Percentiles rank a stretch among this genome's conserved stretches.
These are phyloP conservation scores for Sclerotinia spermophila DNA, from an alignment of 2,329 filamentous ascomycete species.

Conservation along the genomic window DNA sequence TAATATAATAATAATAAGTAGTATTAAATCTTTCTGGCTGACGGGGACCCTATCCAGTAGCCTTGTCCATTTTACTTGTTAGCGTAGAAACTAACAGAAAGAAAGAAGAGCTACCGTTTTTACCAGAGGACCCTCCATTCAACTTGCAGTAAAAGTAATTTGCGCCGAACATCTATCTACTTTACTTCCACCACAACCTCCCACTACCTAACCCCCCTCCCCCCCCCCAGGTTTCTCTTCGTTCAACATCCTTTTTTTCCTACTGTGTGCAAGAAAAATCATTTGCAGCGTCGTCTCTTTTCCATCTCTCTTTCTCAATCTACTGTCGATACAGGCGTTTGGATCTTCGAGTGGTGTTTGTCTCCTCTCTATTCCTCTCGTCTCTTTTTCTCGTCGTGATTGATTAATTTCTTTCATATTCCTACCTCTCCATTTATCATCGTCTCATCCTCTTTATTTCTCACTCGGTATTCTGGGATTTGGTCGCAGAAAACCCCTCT, in stretches of 20 bases:
- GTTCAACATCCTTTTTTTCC: slow-evolving; percentile 11
- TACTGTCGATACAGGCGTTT: slow-evolving; percentile 21
- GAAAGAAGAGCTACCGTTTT: slow-evolving; percentile 1
- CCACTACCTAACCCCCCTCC: too few species aligned
- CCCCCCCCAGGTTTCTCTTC: slow-evolving; percentile 12
- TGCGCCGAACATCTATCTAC: slow-evolving; percentile 10
- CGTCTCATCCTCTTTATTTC: slow-evolving; percentile 32
- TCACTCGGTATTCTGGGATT: slow-evolving; percentile 26
- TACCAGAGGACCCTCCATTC: slow-evolving; percentile 8
- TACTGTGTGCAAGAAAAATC: slow-evolving; percentile 6
- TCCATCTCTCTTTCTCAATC: slow-evolving; percentile 14
- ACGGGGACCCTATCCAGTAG: slow-evolving; percentile 1
- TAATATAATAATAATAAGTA: too few species aligned
- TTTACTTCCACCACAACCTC: too few species aligned
- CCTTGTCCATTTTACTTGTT: slow-evolving; percentile 2
- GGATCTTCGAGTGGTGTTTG: slow-evolving; percentile 36
- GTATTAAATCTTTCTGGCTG: background rate
- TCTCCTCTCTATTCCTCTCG: slow-evolving; percentile 33
- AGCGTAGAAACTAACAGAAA: slow-evolving; percentile 15
- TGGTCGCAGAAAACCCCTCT: slow-evolving; percentile 27
- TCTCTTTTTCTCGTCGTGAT: slow-evolving; percentile 26
- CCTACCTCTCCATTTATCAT: slow-evolving; percentile 27
- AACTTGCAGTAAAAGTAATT: slow-evolving; percentile 9
- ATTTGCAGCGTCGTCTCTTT: slow-evolving; percentile 14
- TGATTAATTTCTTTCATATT: slow-evolving; percentile 30